Evolutionary conservation across 2,329 filamentous ascomycete genomes (phyloP).

Genomic region (Exserohilum rostratum): DNA sequence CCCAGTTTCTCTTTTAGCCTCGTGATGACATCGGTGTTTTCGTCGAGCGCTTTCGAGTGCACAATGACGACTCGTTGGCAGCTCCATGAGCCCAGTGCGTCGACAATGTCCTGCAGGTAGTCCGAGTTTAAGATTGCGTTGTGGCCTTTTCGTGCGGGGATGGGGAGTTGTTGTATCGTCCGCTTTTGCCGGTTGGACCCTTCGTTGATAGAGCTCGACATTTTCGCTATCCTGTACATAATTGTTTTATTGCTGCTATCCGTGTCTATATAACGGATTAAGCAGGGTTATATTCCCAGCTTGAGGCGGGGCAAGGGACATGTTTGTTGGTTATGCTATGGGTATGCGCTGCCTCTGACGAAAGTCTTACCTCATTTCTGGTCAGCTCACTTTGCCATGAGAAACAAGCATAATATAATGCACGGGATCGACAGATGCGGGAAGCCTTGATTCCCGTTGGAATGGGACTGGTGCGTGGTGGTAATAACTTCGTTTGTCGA

Average conservation of each 20-base stretch:
- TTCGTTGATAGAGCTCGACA: slow-evolving; percentile 7
- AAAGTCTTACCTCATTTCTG: slow-evolving; percentile 16
- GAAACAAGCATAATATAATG: slow-evolving; percentile 6
- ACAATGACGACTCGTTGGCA: slow-evolving; percentile 25
- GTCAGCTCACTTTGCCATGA: background rate
- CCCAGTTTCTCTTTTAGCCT: slow-evolving; percentile 25
- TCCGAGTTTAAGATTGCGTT: slow-evolving; percentile 26
- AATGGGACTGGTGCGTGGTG: too few species aligned
- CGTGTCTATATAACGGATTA: background rate
- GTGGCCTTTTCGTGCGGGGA: slow-evolving; percentile 19
- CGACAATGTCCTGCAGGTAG: slow-evolving; percentile 23
- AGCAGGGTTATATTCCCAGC: background rate
- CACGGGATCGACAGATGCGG: background rate
- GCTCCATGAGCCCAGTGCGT: slow-evolving; percentile 22
- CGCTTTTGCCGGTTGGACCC: slow-evolving; percentile 11
- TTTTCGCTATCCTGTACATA: background rate
- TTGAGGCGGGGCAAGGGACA: background rate
- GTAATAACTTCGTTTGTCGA: too few species aligned
- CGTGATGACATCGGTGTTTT: slow-evolving; percentile 23
- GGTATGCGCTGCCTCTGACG: slow-evolving; percentile 5
- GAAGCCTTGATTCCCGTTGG: too few species aligned
- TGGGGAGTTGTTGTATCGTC: slow-evolving; percentile 28
- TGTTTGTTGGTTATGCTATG: background rate
- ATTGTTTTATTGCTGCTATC: background rate
- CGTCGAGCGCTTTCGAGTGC: slow-evolving; percentile 27